phyloP scores from a whole-genome alignment of 306 rosid genomes.

The Fragaria vesca region DNA sequence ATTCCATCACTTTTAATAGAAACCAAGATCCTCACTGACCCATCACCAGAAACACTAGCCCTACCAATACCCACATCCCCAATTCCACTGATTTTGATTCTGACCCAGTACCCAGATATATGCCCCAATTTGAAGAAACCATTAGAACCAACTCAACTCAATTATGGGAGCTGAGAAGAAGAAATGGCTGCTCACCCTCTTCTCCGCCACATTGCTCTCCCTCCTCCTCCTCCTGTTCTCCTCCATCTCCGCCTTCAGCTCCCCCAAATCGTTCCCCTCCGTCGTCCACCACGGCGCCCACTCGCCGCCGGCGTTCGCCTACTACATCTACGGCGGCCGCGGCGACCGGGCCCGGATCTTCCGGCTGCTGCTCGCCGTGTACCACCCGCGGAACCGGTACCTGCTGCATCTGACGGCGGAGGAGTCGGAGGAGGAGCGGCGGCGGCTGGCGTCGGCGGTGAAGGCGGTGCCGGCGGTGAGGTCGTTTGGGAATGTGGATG shows the following conservation, averaged over 20 bases:
- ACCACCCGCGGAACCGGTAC: constrained; percentile 86
- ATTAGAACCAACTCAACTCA: background rate
- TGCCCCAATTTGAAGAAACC: constrained; percentile 27
- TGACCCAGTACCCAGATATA: constrained; percentile 26
- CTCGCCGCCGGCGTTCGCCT: constrained; percentile 85
- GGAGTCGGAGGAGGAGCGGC: constrained; percentile 65
- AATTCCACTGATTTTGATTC: constrained; percentile 21
- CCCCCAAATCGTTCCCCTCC: constrained; percentile 64
- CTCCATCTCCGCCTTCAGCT: constrained; percentile 66
- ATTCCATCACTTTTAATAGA: background rate
- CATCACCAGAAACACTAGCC: constrained; percentile 27
- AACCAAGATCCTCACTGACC: constrained; percentile 53
- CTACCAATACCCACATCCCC: constrained; percentile 23
- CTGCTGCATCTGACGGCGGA: constrained; percentile 74
- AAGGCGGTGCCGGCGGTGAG: constrained; percentile 66
- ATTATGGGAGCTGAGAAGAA: constrained; percentile 86
- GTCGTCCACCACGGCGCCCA: constrained; percentile 61
- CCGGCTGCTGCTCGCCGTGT: constrained; percentile 77
- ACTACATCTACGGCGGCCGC: constrained; percentile 69
- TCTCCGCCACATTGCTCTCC: constrained; percentile 61
- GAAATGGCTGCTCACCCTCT: constrained; percentile 79
- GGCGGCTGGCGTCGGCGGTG: constrained; percentile 32
- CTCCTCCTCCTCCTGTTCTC: constrained; percentile 57
- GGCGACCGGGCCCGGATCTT: constrained; percentile 77
- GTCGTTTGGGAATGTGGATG: constrained; percentile 84